Base-by-base conservation (phyloP, 192 early-diverging fungal species). In the Rhizoclosmatium globosum region DNA sequence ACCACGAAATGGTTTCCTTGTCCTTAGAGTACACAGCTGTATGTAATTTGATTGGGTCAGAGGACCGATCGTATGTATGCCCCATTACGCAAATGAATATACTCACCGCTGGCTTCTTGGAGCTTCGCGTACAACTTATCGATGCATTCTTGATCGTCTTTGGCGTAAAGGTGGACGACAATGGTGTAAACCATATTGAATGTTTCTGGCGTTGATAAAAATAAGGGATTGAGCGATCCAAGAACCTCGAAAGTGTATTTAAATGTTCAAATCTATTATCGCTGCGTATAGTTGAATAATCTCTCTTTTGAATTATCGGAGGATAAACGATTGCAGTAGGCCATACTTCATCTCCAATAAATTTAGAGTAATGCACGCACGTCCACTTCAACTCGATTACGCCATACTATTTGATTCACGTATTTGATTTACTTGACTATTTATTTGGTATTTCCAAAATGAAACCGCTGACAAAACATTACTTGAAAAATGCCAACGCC, bases 111-210 rank as follows among this genome's bases (percentile, higher is more conserved):
- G 1, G 77, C 77, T n/a, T 78, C 77, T 23, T 71, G 23, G 6
- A 78, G 77, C 68, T 78, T 78, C 21, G 15, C 58, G 38, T 48
- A 21, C 15, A 78, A 23, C 7, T 59, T 78, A 0, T 50, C 77
- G 57, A 78, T 78, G 13, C 2, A 11, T 3, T 60, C 77, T 19
- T 67, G 38, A 41, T 78, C 77, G 61, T 78, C 77, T 64, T 78
- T 78, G 58, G 77, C 68, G 77, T 78, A 71, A 4, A 78, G 60
- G 23, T 78, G 77, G 31, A 78, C 77, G 4, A 78, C 68, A 31
- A 78, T 71, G 15, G 77, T 76, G 74, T 66, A 76, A 13, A 76
- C 74, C 74, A 76, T 76, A 11, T 71, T 53, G 31, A 31, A 31
- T 31, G 31, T 31, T 31, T 31, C 31, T 31, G 31, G 31, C 31